These are phyloP conservation scores for Abelmoschus esculentus DNA, from an alignment of 345 rosid genomes.

Conservation along the genomic window DNA sequence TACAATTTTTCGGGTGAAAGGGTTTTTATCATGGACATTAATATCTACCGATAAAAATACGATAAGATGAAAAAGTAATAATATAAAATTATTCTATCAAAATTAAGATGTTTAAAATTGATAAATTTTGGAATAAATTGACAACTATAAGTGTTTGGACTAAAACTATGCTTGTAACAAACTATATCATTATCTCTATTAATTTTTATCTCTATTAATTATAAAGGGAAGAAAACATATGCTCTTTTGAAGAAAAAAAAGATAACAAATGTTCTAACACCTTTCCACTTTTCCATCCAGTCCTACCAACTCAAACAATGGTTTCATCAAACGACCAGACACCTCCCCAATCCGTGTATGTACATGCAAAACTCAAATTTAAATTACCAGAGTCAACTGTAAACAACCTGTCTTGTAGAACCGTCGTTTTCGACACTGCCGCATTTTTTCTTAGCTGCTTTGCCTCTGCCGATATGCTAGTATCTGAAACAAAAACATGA, in stretches of 20 bases:
- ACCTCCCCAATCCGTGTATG: background rate
- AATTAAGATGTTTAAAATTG: no score
- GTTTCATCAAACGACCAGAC: background rate
- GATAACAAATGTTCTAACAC: background rate
- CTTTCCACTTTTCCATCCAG: background rate
- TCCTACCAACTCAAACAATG: background rate
- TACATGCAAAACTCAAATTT: background rate
- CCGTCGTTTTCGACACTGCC: background rate
- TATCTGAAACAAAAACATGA: slow-evolving; percentile 27
- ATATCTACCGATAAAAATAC: no score
- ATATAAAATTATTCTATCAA: no score
- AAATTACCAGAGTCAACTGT: background rate
- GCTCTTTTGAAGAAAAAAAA: background rate
- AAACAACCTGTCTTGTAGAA: background rate
- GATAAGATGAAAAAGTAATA: no score
- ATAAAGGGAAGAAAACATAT: no score
- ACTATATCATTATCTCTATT: no score
- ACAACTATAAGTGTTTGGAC: no score
- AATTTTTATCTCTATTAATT: no score
- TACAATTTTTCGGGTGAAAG: no score
- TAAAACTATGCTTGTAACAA: no score
- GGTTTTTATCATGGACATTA: no score
- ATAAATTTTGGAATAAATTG: no score
- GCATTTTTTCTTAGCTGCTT: background rate
- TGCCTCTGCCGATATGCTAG: slow-evolving; percentile 44